A percentile compares a stretch with the other conserved stretches of the same genome.
These are phyloP conservation scores for Tillandsia leiboldiana DNA, from an alignment of 176 grass and related monocot genomes.

Conservation along the genomic window DNA sequence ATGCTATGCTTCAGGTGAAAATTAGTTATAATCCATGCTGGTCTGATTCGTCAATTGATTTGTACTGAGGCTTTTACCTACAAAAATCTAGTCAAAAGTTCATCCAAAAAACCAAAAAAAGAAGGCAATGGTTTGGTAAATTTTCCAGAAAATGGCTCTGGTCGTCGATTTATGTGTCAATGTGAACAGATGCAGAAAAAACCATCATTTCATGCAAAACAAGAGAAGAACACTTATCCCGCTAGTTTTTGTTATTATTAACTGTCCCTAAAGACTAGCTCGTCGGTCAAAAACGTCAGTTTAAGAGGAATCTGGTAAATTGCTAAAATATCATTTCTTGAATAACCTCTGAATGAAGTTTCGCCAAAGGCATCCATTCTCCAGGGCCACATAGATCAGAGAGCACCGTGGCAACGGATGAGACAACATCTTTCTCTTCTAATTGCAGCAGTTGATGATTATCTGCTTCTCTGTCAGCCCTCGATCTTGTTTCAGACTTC, in stretches of 20 bases:
- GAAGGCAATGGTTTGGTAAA: not conserved
- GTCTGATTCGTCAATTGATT: not conserved
- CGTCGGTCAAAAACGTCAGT: not conserved
- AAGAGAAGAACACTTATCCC: not conserved
- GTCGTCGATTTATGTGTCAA: not conserved
- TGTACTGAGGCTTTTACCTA: not conserved
- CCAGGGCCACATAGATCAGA: slow-evolving; percentile 86
- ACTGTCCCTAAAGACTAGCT: not conserved
- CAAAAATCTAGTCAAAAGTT: not conserved
- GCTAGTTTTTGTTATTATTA: not conserved
- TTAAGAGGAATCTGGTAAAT: not conserved
- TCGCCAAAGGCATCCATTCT: slow-evolving; percentile 84
- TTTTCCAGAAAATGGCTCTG: not conserved
- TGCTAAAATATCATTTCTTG: not conserved
- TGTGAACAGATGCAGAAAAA: not conserved
- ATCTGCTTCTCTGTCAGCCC: slow-evolving; percentile 69
- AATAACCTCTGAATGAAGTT: slow-evolving; percentile 79
- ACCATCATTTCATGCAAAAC: not conserved
- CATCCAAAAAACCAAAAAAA: not conserved
- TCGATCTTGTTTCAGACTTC: slow-evolving; percentile 56
- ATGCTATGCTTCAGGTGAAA: not conserved
- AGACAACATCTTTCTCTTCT: slow-evolving; percentile 86
- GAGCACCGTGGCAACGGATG: slow-evolving; percentile 76
- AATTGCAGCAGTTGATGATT: slow-evolving; percentile 60
- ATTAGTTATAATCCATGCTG: not conserved